Evolutionary conservation across 805 yeast species (phyloP).

Genomic region (Ogataea sp.): DNA sequence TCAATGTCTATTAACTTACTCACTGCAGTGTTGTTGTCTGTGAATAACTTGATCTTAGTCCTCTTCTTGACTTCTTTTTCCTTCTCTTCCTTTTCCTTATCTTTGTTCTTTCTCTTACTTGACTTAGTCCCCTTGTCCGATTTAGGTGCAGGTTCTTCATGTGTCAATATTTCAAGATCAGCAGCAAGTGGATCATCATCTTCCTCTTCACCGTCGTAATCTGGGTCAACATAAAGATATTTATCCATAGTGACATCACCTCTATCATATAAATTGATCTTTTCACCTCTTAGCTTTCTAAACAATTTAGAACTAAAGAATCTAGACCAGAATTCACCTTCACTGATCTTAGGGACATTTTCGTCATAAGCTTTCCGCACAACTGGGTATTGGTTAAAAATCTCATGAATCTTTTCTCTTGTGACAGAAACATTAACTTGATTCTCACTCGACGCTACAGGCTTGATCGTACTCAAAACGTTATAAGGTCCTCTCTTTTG

Average conservation of each 20-base stretch:
- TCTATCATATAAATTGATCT: slow-evolving; percentile 62
- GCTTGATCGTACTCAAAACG: slow-evolving; percentile 87
- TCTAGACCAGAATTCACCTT: slow-evolving; percentile 94
- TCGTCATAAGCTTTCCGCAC: slow-evolving; percentile 86
- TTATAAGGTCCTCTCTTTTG: slow-evolving; percentile 92
- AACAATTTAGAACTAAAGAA: slow-evolving; percentile 88
- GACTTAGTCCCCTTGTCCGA: too few species aligned
- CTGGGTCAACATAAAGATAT: slow-evolving; percentile 66
- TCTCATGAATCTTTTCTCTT: slow-evolving; percentile 80
- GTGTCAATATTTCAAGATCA: neutral
- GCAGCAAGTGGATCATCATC: slow-evolving; percentile 17
- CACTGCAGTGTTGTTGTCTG: slow-evolving; percentile 35
- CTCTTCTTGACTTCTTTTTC: slow-evolving; percentile 17
- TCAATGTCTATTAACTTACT: slow-evolving; percentile 68
- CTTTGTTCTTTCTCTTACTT: slow-evolving; percentile 8
- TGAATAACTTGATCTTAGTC: slow-evolving; percentile 27
- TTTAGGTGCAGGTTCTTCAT: neutral
- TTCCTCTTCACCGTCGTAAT: slow-evolving; percentile 33
- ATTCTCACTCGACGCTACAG: slow-evolving; percentile 88
- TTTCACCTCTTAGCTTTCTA: slow-evolving; percentile 84
- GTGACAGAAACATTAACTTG: slow-evolving; percentile 91
- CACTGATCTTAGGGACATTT: slow-evolving; percentile 80
- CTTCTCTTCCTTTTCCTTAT: slow-evolving; percentile 33
- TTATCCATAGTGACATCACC: slow-evolving; percentile 83
- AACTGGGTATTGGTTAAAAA: slow-evolving; percentile 88